These are phyloP conservation scores for Porcisia hertigi DNA, from an alignment of 208 protist genomes.

Conservation along the genomic window DNA sequence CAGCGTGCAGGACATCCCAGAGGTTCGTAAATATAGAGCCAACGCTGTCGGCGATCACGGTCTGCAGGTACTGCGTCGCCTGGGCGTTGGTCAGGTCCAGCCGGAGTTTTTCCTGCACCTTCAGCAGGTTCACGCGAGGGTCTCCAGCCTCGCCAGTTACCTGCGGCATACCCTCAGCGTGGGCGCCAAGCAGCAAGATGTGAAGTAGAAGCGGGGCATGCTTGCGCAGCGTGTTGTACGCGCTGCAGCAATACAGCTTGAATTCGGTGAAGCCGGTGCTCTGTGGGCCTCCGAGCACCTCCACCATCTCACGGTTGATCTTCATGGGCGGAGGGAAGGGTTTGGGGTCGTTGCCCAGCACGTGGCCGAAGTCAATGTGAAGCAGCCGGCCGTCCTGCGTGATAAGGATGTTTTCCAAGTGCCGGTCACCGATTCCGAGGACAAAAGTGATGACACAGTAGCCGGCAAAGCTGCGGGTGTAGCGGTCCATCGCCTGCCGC, in stretches of 20 bases:
- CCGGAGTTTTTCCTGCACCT: conserved; percentile 94
- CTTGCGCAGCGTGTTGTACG: conserved; percentile 96
- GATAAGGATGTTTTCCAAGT: conserved; percentile 97
- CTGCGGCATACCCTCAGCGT: conserved; percentile 79
- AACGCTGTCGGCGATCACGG: conserved; percentile 94
- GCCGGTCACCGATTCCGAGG: conserved; percentile 96
- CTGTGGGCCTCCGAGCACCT: conserved; percentile 80
- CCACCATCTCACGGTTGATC: conserved; percentile 92
- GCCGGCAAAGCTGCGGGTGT: conserved; percentile 95
- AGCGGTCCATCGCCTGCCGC: conserved; percentile 90
- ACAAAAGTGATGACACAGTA: conserved; percentile 98
- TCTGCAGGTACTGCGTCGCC: conserved; percentile 92
- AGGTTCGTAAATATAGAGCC: conserved; percentile 92
- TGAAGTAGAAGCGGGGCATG: conserved; percentile 94
- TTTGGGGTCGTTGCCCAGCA: conserved; percentile 97
- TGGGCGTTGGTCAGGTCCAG: conserved; percentile 92
- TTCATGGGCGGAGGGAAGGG: conserved; percentile 98
- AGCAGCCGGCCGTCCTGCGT: conserved; percentile 93
- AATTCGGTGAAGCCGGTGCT: conserved; percentile 76
- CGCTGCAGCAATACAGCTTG: conserved; percentile 92
- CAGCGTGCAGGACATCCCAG: conserved; percentile 89
- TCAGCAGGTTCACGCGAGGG: conserved; percentile 64
- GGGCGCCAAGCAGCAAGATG: conserved; percentile 92
- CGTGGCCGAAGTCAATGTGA: conserved; percentile 99
- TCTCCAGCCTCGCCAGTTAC: conserved; percentile 54